Evolutionary conservation across 2,329 filamentous ascomycete species (phyloP).

Genomic region (Botrytis porri): DNA sequence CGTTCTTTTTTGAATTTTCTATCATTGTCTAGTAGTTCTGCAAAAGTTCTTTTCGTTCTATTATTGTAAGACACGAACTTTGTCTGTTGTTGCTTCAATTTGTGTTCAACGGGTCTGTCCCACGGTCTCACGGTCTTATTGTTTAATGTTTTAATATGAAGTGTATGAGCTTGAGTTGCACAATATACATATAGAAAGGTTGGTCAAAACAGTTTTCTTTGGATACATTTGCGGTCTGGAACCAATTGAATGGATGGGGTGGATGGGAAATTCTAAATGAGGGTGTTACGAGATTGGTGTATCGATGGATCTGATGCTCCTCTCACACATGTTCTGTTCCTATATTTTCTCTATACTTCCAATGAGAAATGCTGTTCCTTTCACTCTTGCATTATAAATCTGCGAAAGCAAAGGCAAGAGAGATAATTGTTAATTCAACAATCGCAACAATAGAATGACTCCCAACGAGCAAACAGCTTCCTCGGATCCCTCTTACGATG

Average conservation of each 20-base stretch:
- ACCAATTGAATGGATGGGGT: background rate
- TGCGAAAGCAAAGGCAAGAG: background rate
- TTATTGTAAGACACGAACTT: background rate
- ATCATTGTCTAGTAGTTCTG: background rate
- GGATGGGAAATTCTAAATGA: background rate
- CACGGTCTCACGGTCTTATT: background rate
- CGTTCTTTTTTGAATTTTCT: background rate
- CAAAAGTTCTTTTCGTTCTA: background rate
- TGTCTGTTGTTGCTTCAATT: background rate
- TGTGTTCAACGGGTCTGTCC: background rate
- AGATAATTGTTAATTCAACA: background rate
- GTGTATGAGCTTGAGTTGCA: slow-evolving; percentile 5
- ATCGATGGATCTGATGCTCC: background rate
- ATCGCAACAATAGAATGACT: slow-evolving; percentile 5
- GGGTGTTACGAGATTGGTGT: background rate
- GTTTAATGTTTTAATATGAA: slow-evolving; percentile 7
- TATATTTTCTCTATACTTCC: background rate
- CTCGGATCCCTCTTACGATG: background rate
- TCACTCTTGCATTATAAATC: background rate
- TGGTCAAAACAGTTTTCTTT: background rate
- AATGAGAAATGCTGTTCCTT: background rate
- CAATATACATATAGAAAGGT: background rate
- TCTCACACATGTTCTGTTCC: background rate
- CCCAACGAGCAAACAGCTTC: background rate
- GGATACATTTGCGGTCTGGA: background rate